These are phyloP conservation scores for Pichia inconspicua DNA, from an alignment of 1,139 yeast species.

Conservation along the genomic window DNA sequence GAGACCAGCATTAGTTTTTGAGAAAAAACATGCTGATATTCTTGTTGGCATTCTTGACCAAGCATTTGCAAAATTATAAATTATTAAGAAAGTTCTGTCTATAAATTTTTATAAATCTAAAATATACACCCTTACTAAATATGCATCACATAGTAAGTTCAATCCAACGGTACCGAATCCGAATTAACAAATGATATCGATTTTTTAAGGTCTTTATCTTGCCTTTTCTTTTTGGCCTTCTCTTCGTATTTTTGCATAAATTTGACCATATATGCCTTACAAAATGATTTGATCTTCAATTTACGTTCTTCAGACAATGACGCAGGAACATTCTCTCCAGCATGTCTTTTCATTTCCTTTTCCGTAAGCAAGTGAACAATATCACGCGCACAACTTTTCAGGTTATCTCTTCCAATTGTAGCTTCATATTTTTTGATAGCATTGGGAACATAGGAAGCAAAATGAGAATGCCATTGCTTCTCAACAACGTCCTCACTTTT, in stretches of 20 bases:
- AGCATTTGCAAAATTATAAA: constrained; percentile 14
- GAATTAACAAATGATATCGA: not conserved
- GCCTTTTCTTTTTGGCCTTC: constrained; percentile 28
- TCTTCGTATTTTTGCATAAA: constrained; percentile 46
- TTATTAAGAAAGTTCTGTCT: not conserved
- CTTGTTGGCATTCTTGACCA: constrained; percentile 33
- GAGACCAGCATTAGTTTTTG: constrained; percentile 65
- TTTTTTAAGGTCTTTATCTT: constrained; percentile 8
- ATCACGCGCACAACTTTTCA: constrained; percentile 76
- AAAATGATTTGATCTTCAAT: constrained; percentile 60
- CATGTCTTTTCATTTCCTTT: constrained; percentile 51
- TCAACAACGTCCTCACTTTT: constrained; percentile 4
- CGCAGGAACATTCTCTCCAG: constrained; percentile 37
- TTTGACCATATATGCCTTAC: constrained; percentile 66
- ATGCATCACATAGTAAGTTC: not conserved
- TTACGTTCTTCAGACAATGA: constrained; percentile 57
- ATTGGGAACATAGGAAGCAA: constrained; percentile 79
- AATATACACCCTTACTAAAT: not conserved
- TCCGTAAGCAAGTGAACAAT: constrained; percentile 54
- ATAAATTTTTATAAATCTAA: not conserved
- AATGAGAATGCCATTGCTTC: constrained; percentile 48
- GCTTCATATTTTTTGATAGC: constrained; percentile 58
- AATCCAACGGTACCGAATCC: not conserved
- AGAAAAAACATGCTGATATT: constrained; percentile 57
- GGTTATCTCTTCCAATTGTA: constrained; percentile 61